These are phyloP conservation scores for Dalbergia oliveri DNA, from an alignment of 306 rosid species.

Conservation along the genomic window DNA sequence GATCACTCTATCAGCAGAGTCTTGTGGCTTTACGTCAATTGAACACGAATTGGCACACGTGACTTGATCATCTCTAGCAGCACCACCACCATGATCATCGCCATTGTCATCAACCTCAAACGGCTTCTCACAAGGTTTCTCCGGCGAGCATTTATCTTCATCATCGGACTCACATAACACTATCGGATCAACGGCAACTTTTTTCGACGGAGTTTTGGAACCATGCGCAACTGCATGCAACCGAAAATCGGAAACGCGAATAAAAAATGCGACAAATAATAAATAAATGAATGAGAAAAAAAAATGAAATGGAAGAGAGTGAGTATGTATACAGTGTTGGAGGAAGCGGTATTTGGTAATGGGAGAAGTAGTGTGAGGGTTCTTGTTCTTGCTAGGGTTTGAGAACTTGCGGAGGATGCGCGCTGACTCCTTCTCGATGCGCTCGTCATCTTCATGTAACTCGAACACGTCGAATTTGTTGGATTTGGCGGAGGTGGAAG, in stretches of 20 bases:
- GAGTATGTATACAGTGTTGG: constrained; percentile 47
- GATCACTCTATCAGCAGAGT: constrained; percentile 45
- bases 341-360: constrained; percentile 62
- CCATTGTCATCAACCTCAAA: constrained; percentile 40
- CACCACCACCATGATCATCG: neutral
- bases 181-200: constrained; percentile 43
- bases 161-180: constrained; percentile 34
- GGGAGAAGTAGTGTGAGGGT: constrained; percentile 43
- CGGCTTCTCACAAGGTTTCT: constrained; percentile 31
- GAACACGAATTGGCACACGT: constrained; percentile 22
- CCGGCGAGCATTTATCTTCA: constrained; percentile 28
- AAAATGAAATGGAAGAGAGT: neutral
- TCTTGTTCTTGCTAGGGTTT: constrained; percentile 46
- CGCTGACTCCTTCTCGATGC: constrained; percentile 36
- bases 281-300: neutral
- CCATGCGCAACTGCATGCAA: constrained; percentile 46
- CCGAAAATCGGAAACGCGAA: neutral
- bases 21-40: constrained; percentile 23
- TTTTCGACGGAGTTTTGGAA: constrained; percentile 29
- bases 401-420: constrained; percentile 33
- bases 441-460: constrained; percentile 55
- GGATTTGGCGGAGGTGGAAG: constrained; percentile 46
- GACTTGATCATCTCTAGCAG: constrained; percentile 4
- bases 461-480: constrained; percentile 66
- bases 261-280: neutral